Base-by-base conservation (phyloP, 1,284 basidiomycete species). In the Trichosporon inkin region DNA sequence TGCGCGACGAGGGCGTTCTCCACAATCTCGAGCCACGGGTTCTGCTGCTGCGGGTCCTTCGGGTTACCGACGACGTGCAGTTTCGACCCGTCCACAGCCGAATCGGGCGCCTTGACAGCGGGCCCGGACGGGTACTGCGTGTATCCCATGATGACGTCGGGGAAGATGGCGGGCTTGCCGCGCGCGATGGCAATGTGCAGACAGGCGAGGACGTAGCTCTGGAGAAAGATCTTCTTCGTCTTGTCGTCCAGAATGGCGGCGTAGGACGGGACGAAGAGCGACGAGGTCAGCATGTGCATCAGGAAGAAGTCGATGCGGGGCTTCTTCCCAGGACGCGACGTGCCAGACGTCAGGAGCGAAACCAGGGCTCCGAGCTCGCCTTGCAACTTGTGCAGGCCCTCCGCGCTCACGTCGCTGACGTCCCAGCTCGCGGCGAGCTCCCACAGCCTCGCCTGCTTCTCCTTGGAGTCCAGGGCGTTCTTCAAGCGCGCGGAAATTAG, bases 221-320 rank as follows among this genome's bases (percentile, higher is more conserved):
- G 78, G 16, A 88, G 75, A 6, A 88, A 69, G 22, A 76, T 74
- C 11, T 80, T 80, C 64, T 83, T 83, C 28, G 69, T 28, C 1
- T 64, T 39, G 0, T 61, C 51, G 3, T 62, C 40, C 1, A 77
- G 60, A 4, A 65, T 55, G 77, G 76, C 57, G 17, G 85, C 66
- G 58, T 84, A 76, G 0, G 83, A 79, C 13, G 82, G 82, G 13
- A 88, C 65, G 78, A 88, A 87, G 19, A 87, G 68, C 5, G 84
- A 82, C 14, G 83, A 83, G 5, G 84, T 88, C 54, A 88, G 78
- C 24, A 84, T 64, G 73, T 88, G 87, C 86, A 87, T 86, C 65
- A 88, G 74, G 82, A 87, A 86, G 78, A 88, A 88, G 71, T 88
- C 86, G 34, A 87, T 75, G 11, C 85, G 80, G 1, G 82, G 80